Conservation (phyloP, 2,329 filamentous ascomycete species). For the Geosmithia putterillii region DNA sequence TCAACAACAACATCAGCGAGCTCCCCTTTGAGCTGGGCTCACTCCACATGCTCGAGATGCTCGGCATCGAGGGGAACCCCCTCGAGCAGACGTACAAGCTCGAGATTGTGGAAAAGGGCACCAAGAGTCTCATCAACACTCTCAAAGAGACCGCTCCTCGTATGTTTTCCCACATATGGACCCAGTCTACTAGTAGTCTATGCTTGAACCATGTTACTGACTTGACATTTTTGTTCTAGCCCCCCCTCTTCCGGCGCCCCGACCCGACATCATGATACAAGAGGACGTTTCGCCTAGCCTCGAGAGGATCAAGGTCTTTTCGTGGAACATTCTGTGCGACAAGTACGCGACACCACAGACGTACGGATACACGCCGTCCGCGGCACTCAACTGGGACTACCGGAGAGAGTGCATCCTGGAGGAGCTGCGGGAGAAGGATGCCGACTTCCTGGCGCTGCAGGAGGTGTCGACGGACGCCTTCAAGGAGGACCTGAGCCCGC, state of each 20-base stretch:
- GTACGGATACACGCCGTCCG: constrained; percentile 83
- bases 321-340: constrained; percentile 93
- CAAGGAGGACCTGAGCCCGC: constrained; percentile 80
- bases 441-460: constrained; percentile 87
- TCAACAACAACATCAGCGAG: constrained; percentile 77
- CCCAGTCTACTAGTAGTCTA: neutral
- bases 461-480: constrained; percentile 90
- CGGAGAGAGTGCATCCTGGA: constrained; percentile 71
- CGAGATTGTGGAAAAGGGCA: constrained; percentile 77
- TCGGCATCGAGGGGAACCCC: constrained; percentile 89
- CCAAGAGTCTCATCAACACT: constrained; percentile 69
- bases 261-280: constrained; percentile 69
- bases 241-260: constrained; percentile 62
- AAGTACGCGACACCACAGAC: constrained; percentile 75
- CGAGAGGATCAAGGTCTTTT: constrained; percentile 73
- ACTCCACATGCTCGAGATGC: constrained; percentile 73
- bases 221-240: constrained; percentile 33
- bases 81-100: constrained; percentile 65
- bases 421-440: constrained; percentile 66
- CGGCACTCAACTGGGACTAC: constrained; percentile 76
- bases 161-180: too few species aligned
- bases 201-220: neutral
- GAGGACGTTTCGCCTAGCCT: constrained; percentile 45
- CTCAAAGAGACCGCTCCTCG: constrained; percentile 76
- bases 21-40: constrained; percentile 83